Base-by-base conservation (phyloP, 129 eudicot genomes). In the Saposhnikovia divaricata region DNA sequence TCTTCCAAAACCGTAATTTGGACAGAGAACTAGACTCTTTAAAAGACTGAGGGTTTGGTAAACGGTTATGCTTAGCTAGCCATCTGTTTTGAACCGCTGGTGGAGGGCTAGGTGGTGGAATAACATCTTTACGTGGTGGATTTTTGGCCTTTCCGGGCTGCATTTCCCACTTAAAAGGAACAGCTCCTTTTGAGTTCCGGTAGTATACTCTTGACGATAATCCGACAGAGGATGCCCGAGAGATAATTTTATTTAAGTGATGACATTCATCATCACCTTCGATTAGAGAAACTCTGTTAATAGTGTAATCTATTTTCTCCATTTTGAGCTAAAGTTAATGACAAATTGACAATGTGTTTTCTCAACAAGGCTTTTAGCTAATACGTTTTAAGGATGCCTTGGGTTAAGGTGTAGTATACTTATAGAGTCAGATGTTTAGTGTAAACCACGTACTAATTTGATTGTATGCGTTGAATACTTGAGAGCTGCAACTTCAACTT, bases 41-140 rank as follows among this genome's bases (percentile, higher is more conserved):
- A 23, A 9, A 43, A 74, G 57, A 42, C 8, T 74, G 11, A 10
- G 13, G 72, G 40, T 66, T 31, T 0, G 73, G 53, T 12, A 43
- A 31, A 27, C 59, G 48, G 10, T 51, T 61, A 4, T 84, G 85
- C 70, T 37, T 69, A 9, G 88, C 83, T 66, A 82, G 85, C 45
- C 78, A 72, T 11, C 55, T 42, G 83, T 83, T 82, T 38, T 85
- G 88, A 37, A 75, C 59, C 0, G 85, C 83, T 16, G 88, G 88
- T 7, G 88, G 88, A 78, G 85, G 88, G 51, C 78, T 85, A 16
- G 88, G 88, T 7, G 85, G 88, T 3, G 81, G 88, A 78, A 85
- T 42, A 15, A 74, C 55, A 50, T 85, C 88, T 48, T 85, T 34
- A 66, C 77, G 82, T n/a, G 80, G 85, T 3, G 70, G 80, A 42